phyloP scores from a whole-genome alignment of 768 basidiomycete genomes.

The Fomitopsis pulvina region DNA sequence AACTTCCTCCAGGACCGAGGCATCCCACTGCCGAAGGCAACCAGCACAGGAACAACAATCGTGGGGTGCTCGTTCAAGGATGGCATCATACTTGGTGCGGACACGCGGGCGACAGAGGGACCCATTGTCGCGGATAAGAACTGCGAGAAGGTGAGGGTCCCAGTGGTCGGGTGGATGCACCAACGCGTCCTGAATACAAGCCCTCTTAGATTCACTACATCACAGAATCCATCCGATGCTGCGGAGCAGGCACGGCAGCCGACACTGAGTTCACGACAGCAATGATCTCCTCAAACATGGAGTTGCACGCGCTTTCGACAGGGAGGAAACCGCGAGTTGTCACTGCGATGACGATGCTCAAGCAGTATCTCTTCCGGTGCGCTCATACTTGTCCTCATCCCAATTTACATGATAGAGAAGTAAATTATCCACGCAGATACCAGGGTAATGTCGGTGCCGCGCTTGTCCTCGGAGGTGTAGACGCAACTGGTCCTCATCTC shows the following conservation, averaged over 20 bases:
- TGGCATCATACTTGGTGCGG: slow-evolving; percentile 92
- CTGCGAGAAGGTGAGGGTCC: slow-evolving; percentile 92
- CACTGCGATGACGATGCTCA: slow-evolving; percentile 98
- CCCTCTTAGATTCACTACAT: slow-evolving; percentile 86
- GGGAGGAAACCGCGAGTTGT: slow-evolving; percentile 91
- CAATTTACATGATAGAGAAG: background rate
- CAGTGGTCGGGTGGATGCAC: background rate
- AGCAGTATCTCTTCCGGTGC: slow-evolving; percentile 91
- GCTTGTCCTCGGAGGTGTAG: slow-evolving; percentile 95
- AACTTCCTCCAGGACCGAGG: slow-evolving; percentile 66
- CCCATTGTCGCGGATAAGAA: slow-evolving; percentile 98
- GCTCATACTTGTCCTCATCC: slow-evolving; percentile 14
- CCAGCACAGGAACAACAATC: slow-evolving; percentile 95
- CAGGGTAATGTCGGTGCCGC: slow-evolving; percentile 95
- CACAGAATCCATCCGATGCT: slow-evolving; percentile 92
- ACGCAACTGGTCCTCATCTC: slow-evolving; percentile 86
- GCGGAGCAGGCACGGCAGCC: slow-evolving; percentile 98
- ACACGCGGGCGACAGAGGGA: slow-evolving; percentile 93
- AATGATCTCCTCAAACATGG: slow-evolving; percentile 93
- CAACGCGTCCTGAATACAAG: background rate
- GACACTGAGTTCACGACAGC: slow-evolving; percentile 96
- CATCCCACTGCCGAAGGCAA: slow-evolving; percentile 71
- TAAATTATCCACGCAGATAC: slow-evolving; percentile 28
- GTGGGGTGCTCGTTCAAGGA: slow-evolving; percentile 92
- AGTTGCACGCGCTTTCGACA: slow-evolving; percentile 84